phyloP scores from a whole-genome alignment of 192 early-diverging fungal genomes.

The Coemansia asiatica region DNA sequence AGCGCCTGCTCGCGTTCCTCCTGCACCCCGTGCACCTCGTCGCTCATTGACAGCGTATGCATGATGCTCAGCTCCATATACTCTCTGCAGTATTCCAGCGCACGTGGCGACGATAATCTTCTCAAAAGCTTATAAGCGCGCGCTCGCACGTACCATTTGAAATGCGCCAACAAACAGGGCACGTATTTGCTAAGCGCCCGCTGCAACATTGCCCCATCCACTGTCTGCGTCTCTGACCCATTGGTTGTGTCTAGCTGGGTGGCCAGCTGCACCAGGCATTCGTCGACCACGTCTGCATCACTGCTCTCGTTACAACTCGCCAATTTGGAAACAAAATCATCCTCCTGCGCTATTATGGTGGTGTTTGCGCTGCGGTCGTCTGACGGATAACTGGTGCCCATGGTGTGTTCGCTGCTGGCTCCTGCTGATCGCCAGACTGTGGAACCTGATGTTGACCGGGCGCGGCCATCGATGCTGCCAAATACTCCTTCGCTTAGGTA shows the following conservation, averaged over 20 bases:
- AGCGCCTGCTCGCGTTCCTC: conserved; percentile 56
- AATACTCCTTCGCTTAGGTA: conserved; percentile 42
- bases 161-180: conserved; percentile 47
- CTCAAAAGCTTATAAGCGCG: conserved; percentile 49
- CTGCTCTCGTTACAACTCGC: conserved; percentile 38
- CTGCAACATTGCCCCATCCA: neutral
- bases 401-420: conserved; percentile 13
- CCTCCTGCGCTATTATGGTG: neutral
- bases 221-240: neutral
- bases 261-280: conserved; percentile 26
- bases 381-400: neutral
- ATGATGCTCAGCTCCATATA: conserved; percentile 51
- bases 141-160: conserved; percentile 47
- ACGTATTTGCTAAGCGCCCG: conserved; percentile 18
- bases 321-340: conserved; percentile 11
- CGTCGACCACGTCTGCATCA: conserved; percentile 43
- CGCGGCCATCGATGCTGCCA: conserved; percentile 46
- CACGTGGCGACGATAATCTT: conserved; percentile 21
- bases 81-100: conserved; percentile 34
- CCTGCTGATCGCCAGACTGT: conserved; percentile 24
- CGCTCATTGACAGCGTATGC: conserved; percentile 40
- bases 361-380: neutral
- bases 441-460: conserved; percentile 43
- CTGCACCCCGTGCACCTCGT: conserved; percentile 36
- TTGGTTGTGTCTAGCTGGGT: conserved; percentile 20